These are phyloP conservation scores for Solanum rostratum DNA, from an alignment of 257 asterid species.

Conservation along the genomic window DNA sequence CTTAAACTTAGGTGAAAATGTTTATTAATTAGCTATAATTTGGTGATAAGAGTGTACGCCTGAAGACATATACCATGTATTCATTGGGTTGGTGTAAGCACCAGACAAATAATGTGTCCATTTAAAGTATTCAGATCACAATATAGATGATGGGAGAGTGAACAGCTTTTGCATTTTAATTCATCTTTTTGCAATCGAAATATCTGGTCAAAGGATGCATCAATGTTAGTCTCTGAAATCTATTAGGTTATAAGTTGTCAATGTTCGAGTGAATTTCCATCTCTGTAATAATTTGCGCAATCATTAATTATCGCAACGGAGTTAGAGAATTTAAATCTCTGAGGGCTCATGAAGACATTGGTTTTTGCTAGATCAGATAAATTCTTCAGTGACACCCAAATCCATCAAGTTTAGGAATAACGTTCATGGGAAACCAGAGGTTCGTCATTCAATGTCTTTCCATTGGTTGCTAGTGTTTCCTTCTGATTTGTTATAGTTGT, in stretches of 20 bases:
- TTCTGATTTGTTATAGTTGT: background rate
- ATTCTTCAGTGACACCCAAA: conserved; percentile 46
- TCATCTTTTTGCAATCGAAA: background rate
- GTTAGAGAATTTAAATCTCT: background rate
- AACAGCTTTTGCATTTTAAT: background rate
- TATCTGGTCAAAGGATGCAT: background rate
- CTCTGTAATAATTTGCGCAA: background rate
- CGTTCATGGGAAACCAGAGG: conserved; percentile 85
- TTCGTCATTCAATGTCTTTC: conserved; percentile 7
- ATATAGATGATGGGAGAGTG: background rate
- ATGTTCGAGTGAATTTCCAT: background rate
- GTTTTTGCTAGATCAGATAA: conserved; percentile 66
- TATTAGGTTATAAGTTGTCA: background rate
- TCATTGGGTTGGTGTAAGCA: background rate
- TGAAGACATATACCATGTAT: background rate
- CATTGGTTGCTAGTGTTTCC: background rate
- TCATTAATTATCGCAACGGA: background rate
- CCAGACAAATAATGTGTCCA: background rate
- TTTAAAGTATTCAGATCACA: background rate
- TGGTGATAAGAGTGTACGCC: background rate
- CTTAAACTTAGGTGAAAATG: background rate
- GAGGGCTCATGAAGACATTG: conserved; percentile 8
- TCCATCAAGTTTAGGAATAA: conserved; percentile 65
- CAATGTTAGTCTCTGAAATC: background rate
- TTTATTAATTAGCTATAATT: background rate